Percentiles rank a stretch among this genome's conserved stretches.
Conservation (phyloP, 106 monocot genomes). For the Platanthera guangdongensis region DNA sequence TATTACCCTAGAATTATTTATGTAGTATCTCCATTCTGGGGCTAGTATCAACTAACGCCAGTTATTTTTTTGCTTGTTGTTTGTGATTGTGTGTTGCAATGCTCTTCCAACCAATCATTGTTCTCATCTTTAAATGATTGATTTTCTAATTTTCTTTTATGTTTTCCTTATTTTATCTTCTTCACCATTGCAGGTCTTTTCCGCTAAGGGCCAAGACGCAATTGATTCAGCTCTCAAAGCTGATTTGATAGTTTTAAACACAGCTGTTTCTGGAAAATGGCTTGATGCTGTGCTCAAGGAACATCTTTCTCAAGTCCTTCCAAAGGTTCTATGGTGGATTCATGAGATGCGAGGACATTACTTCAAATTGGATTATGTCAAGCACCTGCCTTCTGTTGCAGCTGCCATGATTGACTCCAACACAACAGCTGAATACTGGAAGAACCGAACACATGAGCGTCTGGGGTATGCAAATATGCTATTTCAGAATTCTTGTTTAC, state of each 20-base stretch:
- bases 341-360: slow-evolving; percentile 99
- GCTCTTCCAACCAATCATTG: background rate
- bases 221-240: slow-evolving; percentile 60
- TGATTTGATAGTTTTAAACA: slow-evolving; percentile 86
- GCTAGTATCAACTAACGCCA: background rate
- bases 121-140: background rate
- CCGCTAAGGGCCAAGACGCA: slow-evolving; percentile 70
- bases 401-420: slow-evolving; percentile 97
- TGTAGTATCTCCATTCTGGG: background rate
- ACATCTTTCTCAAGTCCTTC: slow-evolving; percentile 52
- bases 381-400: slow-evolving; percentile 86
- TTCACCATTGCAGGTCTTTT: slow-evolving; percentile 31
- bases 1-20: background rate
- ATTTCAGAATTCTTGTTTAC: background rate
- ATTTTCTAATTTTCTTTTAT: background rate
- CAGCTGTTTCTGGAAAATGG: slow-evolving; percentile 98
- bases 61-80: background rate
- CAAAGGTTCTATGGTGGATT: slow-evolving; percentile 98
- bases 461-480: slow-evolving; percentile 47
- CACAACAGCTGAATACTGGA: slow-evolving; percentile 84
- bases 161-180: background rate
- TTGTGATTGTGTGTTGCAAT: background rate
- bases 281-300: slow-evolving; percentile 76
- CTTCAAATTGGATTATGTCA: slow-evolving; percentile 90
- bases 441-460: slow-evolving; percentile 72